A percentile compares a stretch with the other conserved stretches of the same genome.
These are phyloP conservation scores for Gyrodon lividus DNA, from an alignment of 768 basidiomycete genomes.

Conservation along the genomic window DNA sequence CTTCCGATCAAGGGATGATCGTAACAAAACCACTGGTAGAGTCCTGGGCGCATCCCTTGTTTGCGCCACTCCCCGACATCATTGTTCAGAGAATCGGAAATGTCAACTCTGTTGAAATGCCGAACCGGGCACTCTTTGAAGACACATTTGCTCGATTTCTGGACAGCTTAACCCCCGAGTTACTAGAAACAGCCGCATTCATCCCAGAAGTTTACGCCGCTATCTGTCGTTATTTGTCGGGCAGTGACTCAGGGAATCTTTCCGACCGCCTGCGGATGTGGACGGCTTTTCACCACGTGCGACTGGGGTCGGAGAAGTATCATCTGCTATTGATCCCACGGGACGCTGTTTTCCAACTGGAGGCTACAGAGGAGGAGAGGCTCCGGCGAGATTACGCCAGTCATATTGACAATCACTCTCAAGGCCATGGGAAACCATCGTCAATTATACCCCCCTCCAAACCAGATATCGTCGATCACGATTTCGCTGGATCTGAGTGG, in stretches of 20 bases:
- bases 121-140: conserved; percentile 52
- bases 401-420: conserved; percentile 30
- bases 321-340: conserved; percentile 59
- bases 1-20: conserved; percentile 37
- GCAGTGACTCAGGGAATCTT: conserved; percentile 29
- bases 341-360: conserved; percentile 55
- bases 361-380: conserved; percentile 49
- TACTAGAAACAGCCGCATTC: conserved; percentile 62
- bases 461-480: conserved; percentile 16
- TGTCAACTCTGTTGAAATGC: conserved; percentile 59
- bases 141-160: conserved; percentile 49
- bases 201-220: conserved; percentile 52
- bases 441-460: conserved; percentile 16
- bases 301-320: conserved; percentile 57
- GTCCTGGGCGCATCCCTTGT: conserved; percentile 58
- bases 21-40: conserved; percentile 45
- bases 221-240: conserved; percentile 47
- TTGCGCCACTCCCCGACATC: conserved; percentile 57
- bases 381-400: conserved; percentile 46
- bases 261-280: conserved; percentile 50
- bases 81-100: conserved; percentile 54
- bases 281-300: conserved; percentile 58
- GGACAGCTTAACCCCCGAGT: conserved; percentile 47
- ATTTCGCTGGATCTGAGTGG: conserved; percentile 33
- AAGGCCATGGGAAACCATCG: not conserved